Conservation (phyloP, 1,139 yeast genomes). For the Debaryomyces singareniensis region DNA sequence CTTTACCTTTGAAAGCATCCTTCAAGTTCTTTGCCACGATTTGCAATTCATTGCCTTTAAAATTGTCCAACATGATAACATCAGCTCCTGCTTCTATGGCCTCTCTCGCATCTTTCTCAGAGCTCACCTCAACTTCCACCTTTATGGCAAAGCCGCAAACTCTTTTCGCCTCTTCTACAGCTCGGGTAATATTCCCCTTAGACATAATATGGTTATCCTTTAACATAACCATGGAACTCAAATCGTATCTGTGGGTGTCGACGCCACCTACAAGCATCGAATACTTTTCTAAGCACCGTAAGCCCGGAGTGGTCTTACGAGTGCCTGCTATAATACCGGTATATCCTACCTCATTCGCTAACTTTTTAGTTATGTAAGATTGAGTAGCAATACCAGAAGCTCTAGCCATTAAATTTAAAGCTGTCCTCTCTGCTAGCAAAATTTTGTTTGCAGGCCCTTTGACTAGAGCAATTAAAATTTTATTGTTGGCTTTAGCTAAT, state of each 20-base stretch:
- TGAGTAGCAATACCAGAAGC: conserved; percentile 89
- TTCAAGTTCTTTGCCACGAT: conserved; percentile 62
- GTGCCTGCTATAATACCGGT: conserved; percentile 92
- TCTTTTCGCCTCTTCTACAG: conserved; percentile 67
- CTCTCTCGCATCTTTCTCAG: conserved; percentile 79
- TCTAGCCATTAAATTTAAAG: conserved; percentile 75
- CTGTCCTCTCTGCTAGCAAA: conserved; percentile 79
- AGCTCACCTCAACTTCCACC: conserved; percentile 87
- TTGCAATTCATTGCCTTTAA: conserved; percentile 60
- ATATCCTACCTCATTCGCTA: conserved; percentile 70
- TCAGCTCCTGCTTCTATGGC: conserved; percentile 96
- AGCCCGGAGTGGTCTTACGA: conserved; percentile 94
- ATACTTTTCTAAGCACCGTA: conserved; percentile 81
- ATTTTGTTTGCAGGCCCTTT: conserved; percentile 74
- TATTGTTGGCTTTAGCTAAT: conserved; percentile 39
- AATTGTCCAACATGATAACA: conserved; percentile 91
- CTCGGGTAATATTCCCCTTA: conserved; percentile 83
- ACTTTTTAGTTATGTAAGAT: conserved; percentile 48
- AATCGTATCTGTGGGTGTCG: conserved; percentile 87
- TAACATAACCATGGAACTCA: conserved; percentile 92
- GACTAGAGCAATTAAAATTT: conserved; percentile 72
- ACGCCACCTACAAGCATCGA: conserved; percentile 95
- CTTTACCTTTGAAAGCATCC: conserved; percentile 44
- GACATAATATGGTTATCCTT: conserved; percentile 93
- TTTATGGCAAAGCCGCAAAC: conserved; percentile 89